Evolutionary conservation across 2,329 filamentous ascomycete genomes (phyloP).

Genomic region (Didymella segeticola): DNA sequence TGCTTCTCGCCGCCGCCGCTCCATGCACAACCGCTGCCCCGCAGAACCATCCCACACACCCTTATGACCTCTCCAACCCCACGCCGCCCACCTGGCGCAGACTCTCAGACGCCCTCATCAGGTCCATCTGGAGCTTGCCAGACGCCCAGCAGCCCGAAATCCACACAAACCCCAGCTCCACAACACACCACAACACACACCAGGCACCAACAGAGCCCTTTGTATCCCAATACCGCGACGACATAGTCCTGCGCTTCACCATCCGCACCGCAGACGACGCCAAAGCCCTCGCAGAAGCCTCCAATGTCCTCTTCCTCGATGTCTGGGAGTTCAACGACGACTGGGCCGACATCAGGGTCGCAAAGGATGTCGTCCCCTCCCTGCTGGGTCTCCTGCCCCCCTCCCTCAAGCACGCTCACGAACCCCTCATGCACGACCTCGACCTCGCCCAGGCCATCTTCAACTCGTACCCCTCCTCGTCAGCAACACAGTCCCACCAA

Average conservation of each 20-base stretch:
- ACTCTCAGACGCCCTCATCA: conserved; percentile 47
- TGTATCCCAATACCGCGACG: conserved; percentile 69
- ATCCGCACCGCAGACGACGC: conserved; percentile 74
- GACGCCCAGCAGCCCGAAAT: conserved; percentile 27
- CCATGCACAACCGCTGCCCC: conserved; percentile 40
- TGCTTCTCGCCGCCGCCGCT: conserved; percentile 38
- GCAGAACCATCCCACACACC: conserved; percentile 24
- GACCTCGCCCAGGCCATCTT: conserved; percentile 75
- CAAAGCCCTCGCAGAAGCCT: conserved; percentile 72
- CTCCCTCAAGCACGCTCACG: conserved; percentile 74
- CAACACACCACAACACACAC: not conserved
- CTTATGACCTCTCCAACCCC: conserved; percentile 22
- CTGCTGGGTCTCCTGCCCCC: conserved; percentile 78
- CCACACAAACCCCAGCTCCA: no score
- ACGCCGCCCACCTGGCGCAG: conserved; percentile 44
- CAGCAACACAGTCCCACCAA: conserved; percentile 37
- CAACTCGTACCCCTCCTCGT: conserved; percentile 70
- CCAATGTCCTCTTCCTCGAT: conserved; percentile 80
- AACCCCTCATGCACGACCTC: conserved; percentile 76
- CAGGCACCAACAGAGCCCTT: conserved; percentile 27
- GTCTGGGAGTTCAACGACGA: conserved; percentile 85
- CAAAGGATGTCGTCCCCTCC: conserved; percentile 77
- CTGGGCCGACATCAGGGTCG: conserved; percentile 84
- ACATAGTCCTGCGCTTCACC: conserved; percentile 91
- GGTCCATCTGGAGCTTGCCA: conserved; percentile 40